Conservation (phyloP, 441 rosid species). For the Pelargonium fulgidum region DNA sequence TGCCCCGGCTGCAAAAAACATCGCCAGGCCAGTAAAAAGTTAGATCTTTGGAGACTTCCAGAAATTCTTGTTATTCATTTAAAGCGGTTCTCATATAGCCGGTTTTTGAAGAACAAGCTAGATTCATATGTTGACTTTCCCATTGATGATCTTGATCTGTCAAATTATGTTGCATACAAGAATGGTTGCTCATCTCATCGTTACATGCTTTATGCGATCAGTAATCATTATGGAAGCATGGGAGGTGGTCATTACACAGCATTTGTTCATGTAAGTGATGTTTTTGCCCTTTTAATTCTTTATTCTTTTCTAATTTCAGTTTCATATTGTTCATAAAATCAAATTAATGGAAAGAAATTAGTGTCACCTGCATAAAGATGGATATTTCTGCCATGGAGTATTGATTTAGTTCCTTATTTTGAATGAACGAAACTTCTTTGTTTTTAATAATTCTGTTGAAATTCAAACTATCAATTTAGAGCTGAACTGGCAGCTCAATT, state of each 20-base stretch:
- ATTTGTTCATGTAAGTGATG: conserved; percentile 63
- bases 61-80: conserved; percentile 69
- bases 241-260: conserved; percentile 87
- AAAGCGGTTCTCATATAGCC: conserved; percentile 67
- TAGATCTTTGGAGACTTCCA: conserved; percentile 78
- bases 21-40: conserved; percentile 63
- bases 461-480: neutral
- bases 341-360: neutral
- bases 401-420: neutral
- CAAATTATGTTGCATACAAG: conserved; percentile 41
- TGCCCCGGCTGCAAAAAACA: conserved; percentile 73
- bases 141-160: conserved; percentile 58
- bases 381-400: neutral
- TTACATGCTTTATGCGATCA: conserved; percentile 68
- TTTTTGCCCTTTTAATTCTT: neutral
- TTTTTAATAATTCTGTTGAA: neutral
- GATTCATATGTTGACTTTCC: conserved; percentile 76
- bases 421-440: neutral
- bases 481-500: neutral
- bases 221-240: conserved; percentile 79
- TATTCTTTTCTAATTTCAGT: neutral
- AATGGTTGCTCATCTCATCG: conserved; percentile 40
- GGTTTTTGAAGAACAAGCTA: conserved; percentile 60
- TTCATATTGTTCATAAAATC: neutral
- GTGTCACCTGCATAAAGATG: neutral